A percentile compares a stretch with the other conserved stretches of the same genome.
phyloP scores from a whole-genome alignment of 1,284 basidiomycete genomes.

The Cryptococcus maquisensis region DNA sequence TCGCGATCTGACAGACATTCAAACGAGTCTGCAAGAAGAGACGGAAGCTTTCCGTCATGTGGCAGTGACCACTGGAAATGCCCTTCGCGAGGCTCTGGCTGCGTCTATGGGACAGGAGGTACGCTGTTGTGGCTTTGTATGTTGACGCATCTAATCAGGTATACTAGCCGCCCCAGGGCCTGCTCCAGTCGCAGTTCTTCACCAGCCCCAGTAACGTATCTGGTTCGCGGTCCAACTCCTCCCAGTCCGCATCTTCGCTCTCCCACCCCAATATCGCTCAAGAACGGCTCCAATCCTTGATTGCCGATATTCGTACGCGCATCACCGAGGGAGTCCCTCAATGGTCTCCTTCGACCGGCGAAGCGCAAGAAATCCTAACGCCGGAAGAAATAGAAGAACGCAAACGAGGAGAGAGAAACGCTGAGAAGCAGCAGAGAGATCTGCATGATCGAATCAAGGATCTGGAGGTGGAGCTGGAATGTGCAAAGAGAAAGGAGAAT shows the following conservation, averaged over 20 bases:
- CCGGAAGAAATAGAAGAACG: constrained; percentile 28
- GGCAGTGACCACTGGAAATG: constrained; percentile 66
- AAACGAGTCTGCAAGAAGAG: constrained; percentile 64
- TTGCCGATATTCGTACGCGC: constrained; percentile 26
- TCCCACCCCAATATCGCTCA: constrained; percentile 46
- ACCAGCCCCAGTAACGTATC: constrained; percentile 1
- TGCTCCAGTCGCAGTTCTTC: constrained; percentile 35
- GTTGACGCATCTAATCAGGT: not conserved
- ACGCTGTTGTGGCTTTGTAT: not conserved
- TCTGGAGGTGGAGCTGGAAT: constrained; percentile 42
- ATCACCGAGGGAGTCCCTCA: constrained; percentile 18
- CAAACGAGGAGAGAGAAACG: constrained; percentile 29
- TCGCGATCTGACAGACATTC: constrained; percentile 66
- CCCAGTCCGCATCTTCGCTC: constrained; percentile 35
- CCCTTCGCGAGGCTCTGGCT: constrained; percentile 56
- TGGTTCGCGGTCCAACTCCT: constrained; percentile 9
- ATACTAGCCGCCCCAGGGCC: constrained; percentile 20
- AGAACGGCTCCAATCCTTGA: constrained; percentile 29
- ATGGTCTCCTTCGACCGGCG: not conserved
- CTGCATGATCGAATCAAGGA: constrained; percentile 42
- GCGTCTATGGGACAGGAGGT: constrained; percentile 35
- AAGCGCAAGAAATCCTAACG: not conserved
- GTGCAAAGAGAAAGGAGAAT: constrained; percentile 33
- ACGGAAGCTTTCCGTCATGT: constrained; percentile 64
- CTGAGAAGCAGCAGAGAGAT: constrained; percentile 24